A percentile compares a stretch with the other conserved stretches of the same genome.
These are phyloP conservation scores for Thyridium curvatum DNA, from an alignment of 2,329 filamentous ascomycete genomes.

Conservation along the genomic window DNA sequence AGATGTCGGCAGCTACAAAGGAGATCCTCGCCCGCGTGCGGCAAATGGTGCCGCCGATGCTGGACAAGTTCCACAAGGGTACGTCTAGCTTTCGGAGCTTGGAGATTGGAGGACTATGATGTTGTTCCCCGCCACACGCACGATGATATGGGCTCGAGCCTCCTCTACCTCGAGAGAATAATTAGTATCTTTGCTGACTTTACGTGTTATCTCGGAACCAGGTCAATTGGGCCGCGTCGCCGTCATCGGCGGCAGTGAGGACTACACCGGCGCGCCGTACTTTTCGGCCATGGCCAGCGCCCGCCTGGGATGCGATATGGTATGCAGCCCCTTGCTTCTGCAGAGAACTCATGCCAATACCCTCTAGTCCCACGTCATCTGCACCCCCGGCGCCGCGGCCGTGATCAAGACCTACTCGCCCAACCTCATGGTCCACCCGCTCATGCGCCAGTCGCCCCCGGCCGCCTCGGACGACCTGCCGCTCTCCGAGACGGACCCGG, in stretches of 20 bases:
- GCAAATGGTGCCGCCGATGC: slow-evolving; percentile 89
- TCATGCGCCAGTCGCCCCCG: slow-evolving; percentile 69
- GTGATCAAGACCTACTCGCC: slow-evolving; percentile 98
- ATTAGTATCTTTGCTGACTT: slow-evolving; percentile 7
- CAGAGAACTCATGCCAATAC: too few species aligned
- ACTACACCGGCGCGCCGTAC: slow-evolving; percentile 96
- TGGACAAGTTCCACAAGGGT: slow-evolving; percentile 96
- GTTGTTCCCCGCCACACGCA: too few species aligned
- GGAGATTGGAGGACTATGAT: background rate
- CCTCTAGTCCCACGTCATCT: slow-evolving; percentile 81
- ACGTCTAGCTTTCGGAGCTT: slow-evolving; percentile 11
- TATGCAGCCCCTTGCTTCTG: slow-evolving; percentile 27
- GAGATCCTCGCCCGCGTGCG: slow-evolving; percentile 74
- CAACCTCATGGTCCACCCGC: slow-evolving; percentile 95
- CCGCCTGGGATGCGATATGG: slow-evolving; percentile 84
- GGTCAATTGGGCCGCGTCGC: slow-evolving; percentile 88
- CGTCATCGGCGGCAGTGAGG: slow-evolving; percentile 90
- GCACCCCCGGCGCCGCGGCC: slow-evolving; percentile 76
- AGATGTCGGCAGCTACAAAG: slow-evolving; percentile 65
- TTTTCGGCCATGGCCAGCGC: slow-evolving; percentile 98
- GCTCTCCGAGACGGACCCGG: slow-evolving; percentile 50
- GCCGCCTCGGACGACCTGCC: slow-evolving; percentile 40
- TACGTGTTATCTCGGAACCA: too few species aligned
- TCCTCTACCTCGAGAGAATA: too few species aligned
- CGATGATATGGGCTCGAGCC: too few species aligned